Evolutionary conservation across 1,139 yeast genomes (phyloP).

Genomic region (Cylindricascospora bacillispora): DNA sequence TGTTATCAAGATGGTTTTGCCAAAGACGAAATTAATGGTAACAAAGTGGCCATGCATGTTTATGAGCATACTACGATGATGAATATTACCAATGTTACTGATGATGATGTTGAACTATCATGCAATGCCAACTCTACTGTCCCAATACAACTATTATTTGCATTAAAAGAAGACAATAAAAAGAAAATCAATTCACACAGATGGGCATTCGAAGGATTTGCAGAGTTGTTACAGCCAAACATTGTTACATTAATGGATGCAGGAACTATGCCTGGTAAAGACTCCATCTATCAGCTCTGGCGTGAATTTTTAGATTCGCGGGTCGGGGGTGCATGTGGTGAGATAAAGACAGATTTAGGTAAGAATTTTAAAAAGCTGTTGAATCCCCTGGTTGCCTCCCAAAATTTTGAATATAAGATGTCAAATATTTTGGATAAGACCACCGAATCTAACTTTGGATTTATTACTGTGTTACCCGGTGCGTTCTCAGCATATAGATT

Average conservation of each 20-base stretch:
- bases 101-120: conserved; percentile 49
- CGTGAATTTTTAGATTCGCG: conserved; percentile 74
- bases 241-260: conserved; percentile 80
- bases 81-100: conserved; percentile 48
- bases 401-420: conserved; percentile 86
- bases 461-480: conserved; percentile 82
- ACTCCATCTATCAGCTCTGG: conserved; percentile 78
- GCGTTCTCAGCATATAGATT: conserved; percentile 86
- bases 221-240: conserved; percentile 75
- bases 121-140: conserved; percentile 36
- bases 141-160: conserved; percentile 85
- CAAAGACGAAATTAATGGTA: conserved; percentile 75
- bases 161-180: conserved; percentile 78
- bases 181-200: conserved; percentile 92
- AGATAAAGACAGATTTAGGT: conserved; percentile 82
- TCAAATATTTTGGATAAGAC: conserved; percentile 88
- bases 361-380: conserved; percentile 50
- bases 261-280: conserved; percentile 85
- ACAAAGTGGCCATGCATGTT: conserved; percentile 80
- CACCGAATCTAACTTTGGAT: conserved; percentile 79
- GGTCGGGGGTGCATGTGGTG: conserved; percentile 94
- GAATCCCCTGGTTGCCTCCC: conserved; percentile 85
- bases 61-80: conserved; percentile 74
- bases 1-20: conserved; percentile 93
- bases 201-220: conserved; percentile 92